Evolutionary conservation across 2,329 filamentous ascomycete species (phyloP).

Genomic region (Daldinia eschscholtzii): DNA sequence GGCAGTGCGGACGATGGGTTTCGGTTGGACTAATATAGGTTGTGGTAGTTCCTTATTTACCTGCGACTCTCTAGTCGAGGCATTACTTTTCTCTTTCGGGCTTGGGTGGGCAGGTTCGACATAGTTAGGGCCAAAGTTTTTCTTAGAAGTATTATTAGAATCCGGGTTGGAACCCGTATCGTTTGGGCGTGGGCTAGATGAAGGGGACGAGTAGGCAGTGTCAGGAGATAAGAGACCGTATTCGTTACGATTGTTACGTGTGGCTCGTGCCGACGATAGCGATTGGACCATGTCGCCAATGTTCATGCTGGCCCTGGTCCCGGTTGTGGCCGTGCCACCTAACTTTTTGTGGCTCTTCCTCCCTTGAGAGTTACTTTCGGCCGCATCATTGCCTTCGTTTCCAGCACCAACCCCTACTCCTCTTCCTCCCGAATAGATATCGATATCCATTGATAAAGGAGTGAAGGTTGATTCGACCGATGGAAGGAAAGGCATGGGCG

Average conservation of each 20-base stretch:
- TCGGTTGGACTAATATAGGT: conserved; percentile 49
- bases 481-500: conserved; percentile 51
- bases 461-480: conserved; percentile 49
- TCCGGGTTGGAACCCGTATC: neutral
- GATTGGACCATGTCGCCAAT: conserved; percentile 53
- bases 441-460: conserved; percentile 53
- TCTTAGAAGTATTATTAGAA: conserved; percentile 28
- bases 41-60: conserved; percentile 40
- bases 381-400: conserved; percentile 15
- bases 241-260: conserved; percentile 46
- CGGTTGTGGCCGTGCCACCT: conserved; percentile 41
- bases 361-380: conserved; percentile 22
- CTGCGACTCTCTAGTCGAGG: conserved; percentile 19
- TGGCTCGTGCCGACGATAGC: conserved; percentile 51
- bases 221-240: conserved; percentile 52
- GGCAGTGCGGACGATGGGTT: conserved; percentile 63
- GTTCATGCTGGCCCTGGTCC: conserved; percentile 33
- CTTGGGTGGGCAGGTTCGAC: conserved; percentile 14
- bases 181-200: conserved; percentile 37
- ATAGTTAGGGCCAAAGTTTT: conserved; percentile 35
- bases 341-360: conserved; percentile 33
- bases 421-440: conserved; percentile 39
- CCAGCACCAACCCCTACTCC: conserved; percentile 11
- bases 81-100: conserved; percentile 34
- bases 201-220: conserved; percentile 43